Percentiles rank a stretch among this genome's conserved stretches.
These are phyloP conservation scores for Bryopsis sp. DNA, from an alignment of 139 green algal species.

Conservation along the genomic window DNA sequence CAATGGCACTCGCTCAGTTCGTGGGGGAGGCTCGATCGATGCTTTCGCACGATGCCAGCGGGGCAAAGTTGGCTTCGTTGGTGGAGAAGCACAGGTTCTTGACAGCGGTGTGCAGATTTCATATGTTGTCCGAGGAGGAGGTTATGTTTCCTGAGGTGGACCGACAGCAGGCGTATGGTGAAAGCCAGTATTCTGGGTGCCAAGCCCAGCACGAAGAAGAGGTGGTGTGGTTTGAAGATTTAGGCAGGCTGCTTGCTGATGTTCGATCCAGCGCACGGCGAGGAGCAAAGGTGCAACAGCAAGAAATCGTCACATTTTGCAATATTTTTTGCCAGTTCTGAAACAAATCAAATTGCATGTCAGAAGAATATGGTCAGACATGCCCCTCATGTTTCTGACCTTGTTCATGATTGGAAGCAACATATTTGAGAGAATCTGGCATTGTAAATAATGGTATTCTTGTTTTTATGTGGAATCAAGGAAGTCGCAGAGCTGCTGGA, in stretches of 20 bases:
- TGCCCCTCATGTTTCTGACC: too few relatives aligned
- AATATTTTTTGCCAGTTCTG: too few relatives aligned
- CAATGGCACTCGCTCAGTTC: slow-evolving; percentile 65
- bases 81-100: slow-evolving; percentile 78
- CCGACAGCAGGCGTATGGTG: background rate
- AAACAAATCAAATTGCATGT: too few relatives aligned
- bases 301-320: too few relatives aligned
- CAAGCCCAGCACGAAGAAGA: slow-evolving; percentile 53
- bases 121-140: slow-evolving; percentile 82
- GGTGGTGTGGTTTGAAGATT: slow-evolving; percentile 52
- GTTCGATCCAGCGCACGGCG: slow-evolving; percentile 57
- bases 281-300: slow-evolving; percentile 33
- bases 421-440: too few relatives aligned
- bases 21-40: slow-evolving; percentile 49
- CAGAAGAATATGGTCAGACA: too few relatives aligned
- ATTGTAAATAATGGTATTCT: too few relatives aligned
- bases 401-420: too few relatives aligned
- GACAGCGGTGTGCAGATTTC: slow-evolving; percentile 75
- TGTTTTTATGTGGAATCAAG: too few relatives aligned
- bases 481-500: slow-evolving; percentile 10
- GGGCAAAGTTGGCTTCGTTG: slow-evolving; percentile 43
- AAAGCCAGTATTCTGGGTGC: background rate
- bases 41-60: slow-evolving; percentile 19
- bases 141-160: slow-evolving; percentile 71
- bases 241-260: slow-evolving; percentile 66